A percentile compares a stretch with the other conserved stretches of the same genome.
phyloP scores from a whole-genome alignment of 2,329 filamentous ascomycete genomes.

The Calonectria hongkongensis region DNA sequence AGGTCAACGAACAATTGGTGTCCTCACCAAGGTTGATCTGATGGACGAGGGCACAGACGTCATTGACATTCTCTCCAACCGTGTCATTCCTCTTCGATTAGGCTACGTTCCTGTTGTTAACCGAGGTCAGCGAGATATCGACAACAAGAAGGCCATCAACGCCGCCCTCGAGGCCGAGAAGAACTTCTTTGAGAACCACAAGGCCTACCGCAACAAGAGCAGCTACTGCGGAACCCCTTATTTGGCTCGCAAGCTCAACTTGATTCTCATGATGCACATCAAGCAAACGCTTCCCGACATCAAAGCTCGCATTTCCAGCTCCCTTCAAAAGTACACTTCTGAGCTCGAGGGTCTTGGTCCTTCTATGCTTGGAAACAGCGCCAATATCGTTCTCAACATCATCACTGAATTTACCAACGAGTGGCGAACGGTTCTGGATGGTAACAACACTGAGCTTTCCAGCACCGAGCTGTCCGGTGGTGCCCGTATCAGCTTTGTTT shows the following conservation, averaged over 20 bases:
- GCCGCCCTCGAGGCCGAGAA: constrained; percentile 94
- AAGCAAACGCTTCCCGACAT: constrained; percentile 99
- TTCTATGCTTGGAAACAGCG: constrained; percentile 95
- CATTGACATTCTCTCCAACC: constrained; percentile 97
- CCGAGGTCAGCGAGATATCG: constrained; percentile 97
- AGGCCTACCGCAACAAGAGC: constrained; percentile 98
- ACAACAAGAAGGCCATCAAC: constrained; percentile 96
- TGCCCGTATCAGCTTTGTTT: constrained; percentile 98
- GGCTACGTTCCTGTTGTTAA: constrained; percentile 99
- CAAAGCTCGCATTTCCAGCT: constrained; percentile 96
- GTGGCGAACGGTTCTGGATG: constrained; percentile 95
- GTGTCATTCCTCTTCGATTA: constrained; percentile 94
- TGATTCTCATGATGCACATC: constrained; percentile 99
- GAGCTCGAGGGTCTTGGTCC: constrained; percentile 91
- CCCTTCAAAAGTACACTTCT: constrained; percentile 90
- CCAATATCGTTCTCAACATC: constrained; percentile 98
- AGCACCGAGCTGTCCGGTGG: constrained; percentile 96
- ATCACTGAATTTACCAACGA: constrained; percentile 99
- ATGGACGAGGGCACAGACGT: constrained; percentile 99
- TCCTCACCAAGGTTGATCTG: constrained; percentile 97
- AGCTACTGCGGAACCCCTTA: constrained; percentile 99
- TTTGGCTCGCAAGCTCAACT: constrained; percentile 94
- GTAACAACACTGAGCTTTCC: constrained; percentile 96
- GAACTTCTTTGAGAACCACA: constrained; percentile 98
- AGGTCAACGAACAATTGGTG: constrained; percentile 97